Conservation (phyloP, 2,329 filamentous ascomycete genomes). For the Colletotrichum musae region DNA sequence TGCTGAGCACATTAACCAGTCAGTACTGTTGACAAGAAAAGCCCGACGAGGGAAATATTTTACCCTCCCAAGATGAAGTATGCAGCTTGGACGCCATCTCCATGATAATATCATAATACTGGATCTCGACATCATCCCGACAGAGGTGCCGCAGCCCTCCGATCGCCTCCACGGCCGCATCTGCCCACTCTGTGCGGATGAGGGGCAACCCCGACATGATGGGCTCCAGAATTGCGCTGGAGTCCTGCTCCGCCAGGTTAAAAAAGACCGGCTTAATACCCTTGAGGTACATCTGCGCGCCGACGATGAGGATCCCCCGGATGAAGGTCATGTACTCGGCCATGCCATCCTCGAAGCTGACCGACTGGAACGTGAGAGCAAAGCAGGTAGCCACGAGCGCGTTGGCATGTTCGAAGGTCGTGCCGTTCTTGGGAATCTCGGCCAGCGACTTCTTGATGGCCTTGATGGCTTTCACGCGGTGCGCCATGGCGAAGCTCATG, state of each 20-base stretch:
- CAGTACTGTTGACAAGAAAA: not conserved
- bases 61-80: constrained; percentile 67
- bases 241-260: constrained; percentile 59
- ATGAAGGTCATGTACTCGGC: constrained; percentile 74
- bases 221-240: constrained; percentile 59
- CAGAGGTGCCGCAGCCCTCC: constrained; percentile 60
- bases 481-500: constrained; percentile 70
- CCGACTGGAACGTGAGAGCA: constrained; percentile 72
- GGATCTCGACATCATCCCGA: constrained; percentile 57
- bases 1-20: constrained; percentile 51
- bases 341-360: constrained; percentile 70
- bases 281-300: constrained; percentile 66
- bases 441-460: constrained; percentile 70
- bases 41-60: constrained; percentile 28
- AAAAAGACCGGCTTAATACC: constrained; percentile 66
- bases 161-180: constrained; percentile 62
- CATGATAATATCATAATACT: constrained; percentile 61
- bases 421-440: constrained; percentile 55
- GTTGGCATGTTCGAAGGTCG: constrained; percentile 68
- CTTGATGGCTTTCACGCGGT: constrained; percentile 76
- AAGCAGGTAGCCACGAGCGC: constrained; percentile 72
- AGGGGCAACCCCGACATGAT: constrained; percentile 62
- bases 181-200: constrained; percentile 61
- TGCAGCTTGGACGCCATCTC: constrained; percentile 66
- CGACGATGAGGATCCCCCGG: constrained; percentile 69